phyloP scores from a whole-genome alignment of 306 rosid species.

The Purshia tridentata region DNA sequence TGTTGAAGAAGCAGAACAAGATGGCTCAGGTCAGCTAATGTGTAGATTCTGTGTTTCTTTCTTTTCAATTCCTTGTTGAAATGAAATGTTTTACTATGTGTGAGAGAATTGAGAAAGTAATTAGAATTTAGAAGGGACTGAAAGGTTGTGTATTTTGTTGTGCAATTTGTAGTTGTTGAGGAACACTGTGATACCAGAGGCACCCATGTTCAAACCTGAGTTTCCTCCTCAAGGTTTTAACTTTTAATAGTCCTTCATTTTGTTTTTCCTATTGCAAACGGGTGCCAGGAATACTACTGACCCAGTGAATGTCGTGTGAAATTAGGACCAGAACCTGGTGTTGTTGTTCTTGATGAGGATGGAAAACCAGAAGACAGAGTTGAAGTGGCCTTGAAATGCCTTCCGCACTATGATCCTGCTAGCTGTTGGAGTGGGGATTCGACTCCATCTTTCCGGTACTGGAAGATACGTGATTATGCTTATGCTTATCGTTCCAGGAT shows the following conservation, averaged over 20 bases:
- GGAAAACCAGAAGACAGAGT: constrained; percentile 77
- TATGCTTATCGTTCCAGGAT: constrained; percentile 71
- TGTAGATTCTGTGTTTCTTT: background rate
- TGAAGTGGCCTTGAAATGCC: constrained; percentile 69
- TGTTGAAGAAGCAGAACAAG: constrained; percentile 67
- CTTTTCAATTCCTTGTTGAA: background rate
- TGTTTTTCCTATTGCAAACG: background rate
- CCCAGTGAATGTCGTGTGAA: constrained; percentile 26
- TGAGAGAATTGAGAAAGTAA: background rate
- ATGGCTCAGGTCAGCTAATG: constrained; percentile 53
- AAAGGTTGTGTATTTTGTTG: constrained; percentile 12
- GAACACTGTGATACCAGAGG: constrained; percentile 74
- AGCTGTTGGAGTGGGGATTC: constrained; percentile 36
- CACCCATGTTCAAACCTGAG: constrained; percentile 93
- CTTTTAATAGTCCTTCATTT: background rate
- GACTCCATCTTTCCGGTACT: constrained; percentile 56
- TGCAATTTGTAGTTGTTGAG: constrained; percentile 54
- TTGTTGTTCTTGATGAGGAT: constrained; percentile 59
- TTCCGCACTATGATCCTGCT: constrained; percentile 70
- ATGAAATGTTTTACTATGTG: too few relatives aligned
- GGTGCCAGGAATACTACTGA: background rate
- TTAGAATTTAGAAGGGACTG: background rate
- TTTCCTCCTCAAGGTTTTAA: constrained; percentile 85
- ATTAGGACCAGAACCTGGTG: constrained; percentile 66
- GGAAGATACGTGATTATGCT: constrained; percentile 97